A percentile compares a stretch with the other conserved stretches of the same genome.
Evolutionary conservation across 352 stramenopile genomes (phyloP).

Genomic region (Phytophthora sojae): DNA sequence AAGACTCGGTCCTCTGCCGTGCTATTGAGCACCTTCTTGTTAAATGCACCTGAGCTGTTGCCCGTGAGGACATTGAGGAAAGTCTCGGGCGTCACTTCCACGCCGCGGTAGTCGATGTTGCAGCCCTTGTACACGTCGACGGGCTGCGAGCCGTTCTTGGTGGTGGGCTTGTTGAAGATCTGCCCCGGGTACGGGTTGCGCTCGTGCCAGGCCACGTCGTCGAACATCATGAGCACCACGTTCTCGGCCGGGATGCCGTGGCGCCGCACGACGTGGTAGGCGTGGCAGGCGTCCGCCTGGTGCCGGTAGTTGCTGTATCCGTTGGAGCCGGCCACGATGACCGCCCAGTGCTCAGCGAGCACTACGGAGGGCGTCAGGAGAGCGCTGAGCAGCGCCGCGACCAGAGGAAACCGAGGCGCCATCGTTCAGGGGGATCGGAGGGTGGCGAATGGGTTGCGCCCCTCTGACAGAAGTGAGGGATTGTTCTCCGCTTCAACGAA

Average conservation of each 20-base stretch:
- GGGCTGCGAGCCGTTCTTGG: conserved; percentile 44
- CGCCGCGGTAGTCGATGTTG: conserved; percentile 75
- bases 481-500: conserved; percentile 31
- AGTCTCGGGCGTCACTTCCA: conserved; percentile 87
- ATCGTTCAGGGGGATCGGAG: conserved; percentile 10
- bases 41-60: conserved; percentile 59
- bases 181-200: conserved; percentile 89
- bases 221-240: conserved; percentile 94
- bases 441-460: conserved; percentile 3
- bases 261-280: conserved; percentile 90
- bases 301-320: conserved; percentile 94
- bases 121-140: conserved; percentile 91
- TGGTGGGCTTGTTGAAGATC: conserved; percentile 89
- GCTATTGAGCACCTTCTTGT: conserved; percentile 89
- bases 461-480: conserved; percentile 1
- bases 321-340: conserved; percentile 90
- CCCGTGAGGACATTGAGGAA: conserved; percentile 90
- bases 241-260: conserved; percentile 90
- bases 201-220: conserved; percentile 86
- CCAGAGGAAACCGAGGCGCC: conserved; percentile 2
- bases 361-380: conserved; percentile 20
- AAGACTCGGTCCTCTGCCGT: conserved; percentile 90
- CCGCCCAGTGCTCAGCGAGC: conserved; percentile 84
- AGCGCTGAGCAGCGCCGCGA: conserved; percentile 10
- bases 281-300: conserved; percentile 90